Conservation (phyloP, 2,329 filamentous ascomycete species). For the Fusarium foetens region DNA sequence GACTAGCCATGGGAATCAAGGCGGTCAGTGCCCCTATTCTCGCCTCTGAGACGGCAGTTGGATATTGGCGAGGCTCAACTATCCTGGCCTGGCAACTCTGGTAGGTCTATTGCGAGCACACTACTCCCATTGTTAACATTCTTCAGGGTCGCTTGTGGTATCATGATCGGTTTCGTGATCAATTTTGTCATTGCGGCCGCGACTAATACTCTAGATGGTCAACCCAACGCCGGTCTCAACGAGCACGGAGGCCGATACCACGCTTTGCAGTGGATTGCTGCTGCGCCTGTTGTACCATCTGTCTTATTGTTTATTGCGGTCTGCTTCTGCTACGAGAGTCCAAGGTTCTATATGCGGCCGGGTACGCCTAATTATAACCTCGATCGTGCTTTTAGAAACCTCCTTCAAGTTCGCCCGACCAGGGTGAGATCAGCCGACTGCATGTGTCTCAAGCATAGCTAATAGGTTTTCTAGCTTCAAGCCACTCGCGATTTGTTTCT, state of each 20-base stretch:
- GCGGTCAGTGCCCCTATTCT: slow-evolving; percentile 60
- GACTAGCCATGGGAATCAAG: slow-evolving; percentile 58
- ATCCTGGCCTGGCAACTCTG: slow-evolving; percentile 61
- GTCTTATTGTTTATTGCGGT: slow-evolving; percentile 48
- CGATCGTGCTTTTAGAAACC: slow-evolving; percentile 47
- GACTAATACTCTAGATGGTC: slow-evolving; percentile 1
- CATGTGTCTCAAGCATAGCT: rapidly evolving
- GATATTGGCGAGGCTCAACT: slow-evolving; percentile 59
- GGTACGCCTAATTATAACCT: slow-evolving; percentile 49
- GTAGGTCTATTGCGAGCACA: slow-evolving; percentile 40
- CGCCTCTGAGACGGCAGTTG: slow-evolving; percentile 58
- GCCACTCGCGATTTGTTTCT: slow-evolving; percentile 53
- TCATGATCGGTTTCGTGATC: slow-evolving; percentile 40
- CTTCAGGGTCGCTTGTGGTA: slow-evolving; percentile 39
- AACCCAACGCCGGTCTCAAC: background rate
- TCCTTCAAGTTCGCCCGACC: slow-evolving; percentile 49
- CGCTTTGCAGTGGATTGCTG: slow-evolving; percentile 48
- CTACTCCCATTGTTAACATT: background rate
- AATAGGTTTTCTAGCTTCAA: slow-evolving; percentile 45
- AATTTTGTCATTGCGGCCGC: slow-evolving; percentile 32
- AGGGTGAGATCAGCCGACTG: background rate
- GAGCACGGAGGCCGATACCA: slow-evolving; percentile 10
- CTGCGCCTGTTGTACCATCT: slow-evolving; percentile 50
- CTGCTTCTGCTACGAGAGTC: slow-evolving; percentile 54
- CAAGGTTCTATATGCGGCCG: slow-evolving; percentile 52